Base-by-base conservation (phyloP, 2,329 filamentous ascomycete genomes). In the Sclerotinia glacialis region DNA sequence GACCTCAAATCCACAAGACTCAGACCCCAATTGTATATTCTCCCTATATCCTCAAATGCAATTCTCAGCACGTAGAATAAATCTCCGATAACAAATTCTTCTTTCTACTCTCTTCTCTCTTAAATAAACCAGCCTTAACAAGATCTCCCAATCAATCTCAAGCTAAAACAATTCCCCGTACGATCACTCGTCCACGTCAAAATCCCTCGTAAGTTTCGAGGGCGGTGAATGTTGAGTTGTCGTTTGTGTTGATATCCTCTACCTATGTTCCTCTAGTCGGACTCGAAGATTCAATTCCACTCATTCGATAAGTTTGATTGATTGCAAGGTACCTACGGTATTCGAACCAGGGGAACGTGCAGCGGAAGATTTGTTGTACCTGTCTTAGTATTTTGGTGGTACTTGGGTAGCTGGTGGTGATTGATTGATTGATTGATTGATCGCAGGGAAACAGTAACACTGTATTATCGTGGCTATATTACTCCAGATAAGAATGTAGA, bases 191-290 rank as follows among this genome's bases (percentile, higher is more conserved):
- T 31, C 42, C 56, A 59, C 56, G 42, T 59, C 21, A 59, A 59
- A 16, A 5, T 5, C 11, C 40, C 47, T 52, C 23, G 59, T 49
- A 42, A 37, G 59, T 53, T 49, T 40, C 2, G 9, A 62, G 34
- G 7, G 18, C 18, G 42, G 59, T 50, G 59, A 53, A 54, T 53
- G 31, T 62, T 28, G 59, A 37, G 59, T 42, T 62, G 59, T 62
- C 46, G 56, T 31, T 59, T 42, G 26, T 53, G 50, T 53, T 23
- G 31, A 47, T 46, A n/a, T 12, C 11, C 9, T n/a, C 34, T 37
- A n/a, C 12, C 23, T n/a, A 44, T 59, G 26, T 46, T 59, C 18
- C 42, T 46, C 56, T 28, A 53, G 26, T 59, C 26, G 42, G 26
- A 58, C 55, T 31, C 26, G 40, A 58, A 31, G 26, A 58, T 31